phyloP scores from a whole-genome alignment of 805 yeast genomes.

The Hanseniaspora occidentalis region DNA sequence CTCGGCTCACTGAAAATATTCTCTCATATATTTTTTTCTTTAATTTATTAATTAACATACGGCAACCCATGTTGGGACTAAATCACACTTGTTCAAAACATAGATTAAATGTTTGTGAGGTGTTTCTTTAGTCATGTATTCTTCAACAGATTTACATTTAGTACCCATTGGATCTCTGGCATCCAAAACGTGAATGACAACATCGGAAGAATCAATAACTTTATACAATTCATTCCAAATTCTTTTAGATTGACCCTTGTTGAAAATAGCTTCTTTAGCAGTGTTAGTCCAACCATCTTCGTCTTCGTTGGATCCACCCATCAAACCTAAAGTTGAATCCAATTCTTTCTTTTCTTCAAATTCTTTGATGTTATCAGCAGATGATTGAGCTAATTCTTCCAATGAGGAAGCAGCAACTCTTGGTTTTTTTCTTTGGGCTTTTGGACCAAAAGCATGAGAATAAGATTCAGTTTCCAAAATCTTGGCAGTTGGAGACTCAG shows the following conservation, averaged over 20 bases:
- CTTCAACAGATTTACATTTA: slow-evolving; percentile 85
- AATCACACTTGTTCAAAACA: slow-evolving; percentile 93
- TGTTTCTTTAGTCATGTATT: slow-evolving; percentile 83
- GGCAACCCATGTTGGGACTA: slow-evolving; percentile 98
- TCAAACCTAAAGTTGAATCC: slow-evolving; percentile 62
- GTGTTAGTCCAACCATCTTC: slow-evolving; percentile 79
- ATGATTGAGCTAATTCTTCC: slow-evolving; percentile 57
- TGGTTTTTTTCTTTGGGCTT: slow-evolving; percentile 86
- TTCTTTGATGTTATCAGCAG: slow-evolving; percentile 42
- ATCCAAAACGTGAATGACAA: slow-evolving; percentile 89
- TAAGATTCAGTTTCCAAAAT: slow-evolving; percentile 84
- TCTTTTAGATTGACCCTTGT: slow-evolving; percentile 95
- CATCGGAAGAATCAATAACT: slow-evolving; percentile 95
- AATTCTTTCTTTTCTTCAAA: slow-evolving; percentile 70
- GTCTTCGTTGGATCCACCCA: slow-evolving; percentile 47
- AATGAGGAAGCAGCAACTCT: slow-evolving; percentile 64
- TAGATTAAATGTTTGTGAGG: slow-evolving; percentile 93
- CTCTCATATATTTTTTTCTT: neutral
- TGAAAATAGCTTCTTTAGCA: slow-evolving; percentile 91
- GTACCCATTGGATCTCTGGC: slow-evolving; percentile 98
- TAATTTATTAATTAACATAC: slow-evolving; percentile 47
- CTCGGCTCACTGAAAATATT: neutral
- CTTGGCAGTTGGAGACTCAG: slow-evolving; percentile 63
- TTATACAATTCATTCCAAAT: slow-evolving; percentile 97
- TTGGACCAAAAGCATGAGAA: slow-evolving; percentile 81